Percentiles rank a stretch among this genome's conserved stretches.
Conservation (phyloP, 2,329 filamentous ascomycete genomes). For the Aureobasidium mangrovei region DNA sequence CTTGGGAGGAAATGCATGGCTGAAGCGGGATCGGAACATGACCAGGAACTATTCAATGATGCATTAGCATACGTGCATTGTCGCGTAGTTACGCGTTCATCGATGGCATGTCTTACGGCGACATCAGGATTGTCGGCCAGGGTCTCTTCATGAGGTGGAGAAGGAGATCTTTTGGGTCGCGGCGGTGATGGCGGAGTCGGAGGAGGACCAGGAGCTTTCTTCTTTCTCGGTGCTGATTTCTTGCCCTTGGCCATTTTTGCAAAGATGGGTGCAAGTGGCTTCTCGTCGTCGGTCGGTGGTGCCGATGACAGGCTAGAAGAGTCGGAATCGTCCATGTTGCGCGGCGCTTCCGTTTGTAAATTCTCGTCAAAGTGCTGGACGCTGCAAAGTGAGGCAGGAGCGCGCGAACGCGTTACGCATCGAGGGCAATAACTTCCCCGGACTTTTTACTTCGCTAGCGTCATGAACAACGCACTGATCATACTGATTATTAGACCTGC, state of each 20-base stretch:
- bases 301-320: slow-evolving; percentile 51
- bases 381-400: slow-evolving; percentile 4
- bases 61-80: slow-evolving; percentile 32
- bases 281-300: slow-evolving; percentile 51
- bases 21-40: slow-evolving; percentile 93
- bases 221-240: slow-evolving; percentile 17
- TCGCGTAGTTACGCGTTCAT: slow-evolving; percentile 24
- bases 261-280: slow-evolving; percentile 30
- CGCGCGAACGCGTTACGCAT: background rate
- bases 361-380: background rate
- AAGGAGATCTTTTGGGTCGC: slow-evolving; percentile 63
- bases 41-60: slow-evolving; percentile 70
- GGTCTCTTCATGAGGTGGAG: slow-evolving; percentile 82
- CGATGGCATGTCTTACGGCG: slow-evolving; percentile 57
- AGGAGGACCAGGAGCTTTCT: slow-evolving; percentile 39
- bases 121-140: slow-evolving; percentile 87
- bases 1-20: slow-evolving; percentile 79
- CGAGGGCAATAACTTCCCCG: background rate
- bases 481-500: no score
- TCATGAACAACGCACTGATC: no score
- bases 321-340: slow-evolving; percentile 47
- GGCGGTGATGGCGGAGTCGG: slow-evolving; percentile 37
- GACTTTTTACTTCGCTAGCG: background rate
- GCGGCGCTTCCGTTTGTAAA: background rate
- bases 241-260: slow-evolving; percentile 21